Base-by-base conservation (phyloP, 768 basidiomycete genomes). In the Xanthoconium purpureum region DNA sequence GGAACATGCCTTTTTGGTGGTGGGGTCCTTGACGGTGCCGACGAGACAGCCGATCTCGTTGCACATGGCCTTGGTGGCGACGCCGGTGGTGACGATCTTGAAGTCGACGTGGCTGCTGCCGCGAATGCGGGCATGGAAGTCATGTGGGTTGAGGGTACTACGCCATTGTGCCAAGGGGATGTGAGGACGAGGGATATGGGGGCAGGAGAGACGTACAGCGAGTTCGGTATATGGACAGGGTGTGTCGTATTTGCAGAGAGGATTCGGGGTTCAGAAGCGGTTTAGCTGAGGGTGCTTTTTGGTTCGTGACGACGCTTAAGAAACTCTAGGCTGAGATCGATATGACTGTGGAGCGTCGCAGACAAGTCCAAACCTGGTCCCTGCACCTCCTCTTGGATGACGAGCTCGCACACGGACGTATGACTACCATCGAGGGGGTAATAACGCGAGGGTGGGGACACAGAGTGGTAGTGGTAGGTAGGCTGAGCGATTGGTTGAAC, bases 1-100 rank as follows among this genome's bases (percentile, higher is more conserved):
- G 42, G 20, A 38, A 65, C 60, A 52, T 54, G 92, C 95, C 87
- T 89, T 92, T 78, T 89, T 91, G 54, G 89, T 88, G 39, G 79
- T 71, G 32, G 84, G 80, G 61, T 98, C 91, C 60, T 84, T 78
- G 69, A 96, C 90, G 59, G 87, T 88, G 70, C 81, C 78, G 68
- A 98, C 93, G 81, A 99, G 90, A 69, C 84, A 84, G 73, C 89
- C 89, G 76, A 99, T 88, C 79, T 98, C 97, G 72, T 98, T 97
- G 79, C 94, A 87, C 96, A 98, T 98, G 54, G 94, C 81, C 79
- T 97, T 98, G 63, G 91, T 89, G 29, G 91, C 89, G 62, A 94
- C 88, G 62, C 92, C 93, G 52, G 93, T 94, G 50, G 85, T 95
- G 61, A 95, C 96, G n/a, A 93, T 95, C 80, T 95, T 94, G 85